These are phyloP conservation scores for Candida pseudoviswanathii DNA, from an alignment of 1,139 yeast genomes.

Conservation along the genomic window DNA sequence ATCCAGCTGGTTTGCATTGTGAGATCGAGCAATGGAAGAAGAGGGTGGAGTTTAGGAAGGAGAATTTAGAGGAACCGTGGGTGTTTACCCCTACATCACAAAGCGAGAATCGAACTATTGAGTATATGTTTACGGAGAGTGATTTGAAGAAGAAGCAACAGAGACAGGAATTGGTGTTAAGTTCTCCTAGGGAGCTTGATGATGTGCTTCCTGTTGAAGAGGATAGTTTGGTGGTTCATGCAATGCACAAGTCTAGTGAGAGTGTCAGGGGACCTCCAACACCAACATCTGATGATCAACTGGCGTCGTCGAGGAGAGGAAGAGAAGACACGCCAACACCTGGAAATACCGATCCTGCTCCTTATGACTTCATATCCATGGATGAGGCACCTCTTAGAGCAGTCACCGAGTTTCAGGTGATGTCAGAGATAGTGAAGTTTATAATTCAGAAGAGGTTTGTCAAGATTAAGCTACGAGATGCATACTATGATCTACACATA, in stretches of 20 bases:
- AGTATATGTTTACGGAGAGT: constrained; percentile 5
- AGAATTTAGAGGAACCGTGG: constrained; percentile 27
- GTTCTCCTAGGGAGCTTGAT: background rate
- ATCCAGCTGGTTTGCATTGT: constrained; percentile 18
- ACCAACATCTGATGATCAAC: background rate
- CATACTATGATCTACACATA: constrained; percentile 27
- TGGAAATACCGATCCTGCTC: constrained; percentile 12
- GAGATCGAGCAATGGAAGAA: constrained; percentile 39
- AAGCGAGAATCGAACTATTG: background rate
- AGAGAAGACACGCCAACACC: background rate
- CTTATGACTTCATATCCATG: background rate
- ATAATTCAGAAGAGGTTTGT: constrained; percentile 24
- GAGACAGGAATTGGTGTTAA: constrained; percentile 1
- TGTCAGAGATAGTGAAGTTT: constrained; percentile 32
- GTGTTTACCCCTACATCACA: constrained; percentile 18
- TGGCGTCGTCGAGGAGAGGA: background rate
- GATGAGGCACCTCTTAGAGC: constrained; percentile 14
- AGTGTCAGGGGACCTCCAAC: background rate
- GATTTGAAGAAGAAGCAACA: constrained; percentile 7
- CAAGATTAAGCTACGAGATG: constrained; percentile 26
- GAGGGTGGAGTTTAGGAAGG: constrained; percentile 25
- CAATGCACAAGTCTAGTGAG: background rate
- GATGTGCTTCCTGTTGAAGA: background rate
- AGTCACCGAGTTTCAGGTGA: constrained; percentile 28
- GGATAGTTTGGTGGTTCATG: constrained; percentile 7